Conservation (phyloP, 139 green algal genomes). For the Chlorella sp. region DNA sequence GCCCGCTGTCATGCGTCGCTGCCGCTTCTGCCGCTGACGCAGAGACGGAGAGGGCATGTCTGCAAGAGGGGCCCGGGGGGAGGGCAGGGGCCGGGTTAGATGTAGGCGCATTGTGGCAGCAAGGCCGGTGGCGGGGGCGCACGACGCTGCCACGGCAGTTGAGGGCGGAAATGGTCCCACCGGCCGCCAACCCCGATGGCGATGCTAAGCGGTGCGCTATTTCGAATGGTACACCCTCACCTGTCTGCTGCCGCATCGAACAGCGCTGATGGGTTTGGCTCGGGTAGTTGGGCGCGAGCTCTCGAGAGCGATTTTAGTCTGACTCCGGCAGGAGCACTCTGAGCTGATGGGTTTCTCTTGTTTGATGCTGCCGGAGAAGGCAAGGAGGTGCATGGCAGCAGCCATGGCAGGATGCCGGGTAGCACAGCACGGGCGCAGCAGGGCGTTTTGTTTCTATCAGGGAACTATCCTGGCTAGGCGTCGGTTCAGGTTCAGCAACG, state of each 20-base stretch:
- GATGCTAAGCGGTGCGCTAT: background rate
- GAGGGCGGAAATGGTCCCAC: background rate
- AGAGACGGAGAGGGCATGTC: background rate
- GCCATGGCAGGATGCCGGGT: too few relatives aligned
- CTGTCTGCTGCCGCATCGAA: background rate
- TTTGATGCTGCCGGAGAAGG: too few relatives aligned
- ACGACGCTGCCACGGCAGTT: background rate
- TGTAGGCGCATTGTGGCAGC: background rate
- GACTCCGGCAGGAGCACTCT: too few relatives aligned
- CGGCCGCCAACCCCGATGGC: background rate
- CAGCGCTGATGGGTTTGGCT: background rate
- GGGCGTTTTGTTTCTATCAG: too few relatives aligned
- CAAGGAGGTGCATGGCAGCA: too few relatives aligned
- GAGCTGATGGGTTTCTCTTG: too few relatives aligned
- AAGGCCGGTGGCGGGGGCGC: background rate
- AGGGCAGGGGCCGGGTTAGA: background rate
- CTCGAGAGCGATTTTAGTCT: background rate
- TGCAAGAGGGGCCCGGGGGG: background rate
- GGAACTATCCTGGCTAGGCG: too few relatives aligned
- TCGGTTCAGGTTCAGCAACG: too few relatives aligned
- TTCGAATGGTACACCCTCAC: background rate
- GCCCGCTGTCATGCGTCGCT: conserved; percentile 14
- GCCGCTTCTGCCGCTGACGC: conserved; percentile 14
- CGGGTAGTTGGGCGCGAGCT: too few relatives aligned
- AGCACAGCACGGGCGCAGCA: too few relatives aligned